Evolutionary conservation across 208 protist genomes (phyloP), one percentile per base, ranked within the genome.

Genomic region (Acanthamoeba quina): DNA sequence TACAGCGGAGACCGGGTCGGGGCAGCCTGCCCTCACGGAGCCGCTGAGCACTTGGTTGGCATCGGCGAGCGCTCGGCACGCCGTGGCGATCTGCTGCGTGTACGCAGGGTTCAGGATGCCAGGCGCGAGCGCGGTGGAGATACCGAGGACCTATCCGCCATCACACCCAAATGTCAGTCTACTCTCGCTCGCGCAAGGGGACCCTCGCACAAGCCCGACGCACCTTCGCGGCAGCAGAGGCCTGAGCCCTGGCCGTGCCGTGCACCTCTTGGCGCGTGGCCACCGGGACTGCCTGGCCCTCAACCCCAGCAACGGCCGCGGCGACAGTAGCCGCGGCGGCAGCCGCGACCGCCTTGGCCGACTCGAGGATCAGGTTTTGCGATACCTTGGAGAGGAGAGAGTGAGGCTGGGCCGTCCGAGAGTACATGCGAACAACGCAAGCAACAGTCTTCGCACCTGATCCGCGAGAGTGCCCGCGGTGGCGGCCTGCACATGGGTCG

Each of bases 281-380:
- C 4, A 66, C n/a, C 2, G 89, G 19, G 47, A 29, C 1, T 34
- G 74, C 74, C 74, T 83, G 74, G 15, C 15, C 26, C 26, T 11
- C 26, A 6, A 41, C 74, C 7, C 29, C 21, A 0, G 13, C 54
- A 19, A 83, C 47, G 29, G 89, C 66, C 15, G 88, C 49, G 6
- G 89, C 47, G 66, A 62, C 68, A 10, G 89, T 15, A 15, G 64
- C 49, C 9, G 89, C 37, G 64, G 58, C 70, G 2, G 89, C 13
- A 17, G 70, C 68, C 47, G 26, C 68, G 3, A 91, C 85, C 3
- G 52, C 58, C 41, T 91, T 93, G 44, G 89, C 89, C 89, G 89
- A 93, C 89, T 93, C 89, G 31, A 93, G 52, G 11, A 93, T 64
- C 47, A 93, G 70, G 44, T 82, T 76, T 26, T 83, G 89, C 17